Percentiles rank a stretch among this genome's conserved stretches.
phyloP scores from a whole-genome alignment of 1,284 basidiomycete genomes.

The Spongispora temasekensis region DNA sequence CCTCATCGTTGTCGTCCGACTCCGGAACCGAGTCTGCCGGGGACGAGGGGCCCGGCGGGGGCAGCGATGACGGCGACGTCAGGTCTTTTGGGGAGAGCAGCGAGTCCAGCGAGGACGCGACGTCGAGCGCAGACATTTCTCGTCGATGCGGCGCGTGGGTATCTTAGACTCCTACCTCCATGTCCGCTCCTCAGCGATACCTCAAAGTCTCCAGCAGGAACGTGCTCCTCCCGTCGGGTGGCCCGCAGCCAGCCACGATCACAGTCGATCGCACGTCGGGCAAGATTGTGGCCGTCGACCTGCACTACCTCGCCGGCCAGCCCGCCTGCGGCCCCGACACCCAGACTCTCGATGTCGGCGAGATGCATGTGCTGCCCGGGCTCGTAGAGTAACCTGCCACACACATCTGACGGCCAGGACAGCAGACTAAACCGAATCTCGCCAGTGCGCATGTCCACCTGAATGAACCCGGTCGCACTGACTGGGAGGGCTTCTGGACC shows the following conservation, averaged over 20 bases:
- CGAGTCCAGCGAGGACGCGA: constrained; percentile 38
- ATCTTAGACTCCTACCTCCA: background rate
- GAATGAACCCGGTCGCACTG: constrained; percentile 89
- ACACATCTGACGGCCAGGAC: background rate
- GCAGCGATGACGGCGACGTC: no score
- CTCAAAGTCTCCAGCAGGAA: constrained; percentile 47
- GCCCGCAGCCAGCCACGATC: constrained; percentile 70
- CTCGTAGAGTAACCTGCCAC: constrained; percentile 49
- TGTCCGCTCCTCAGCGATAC: constrained; percentile 21
- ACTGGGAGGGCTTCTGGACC: constrained; percentile 94
- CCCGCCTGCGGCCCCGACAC: constrained; percentile 22
- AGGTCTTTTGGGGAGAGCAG: constrained; percentile 43
- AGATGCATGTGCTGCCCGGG: constrained; percentile 76
- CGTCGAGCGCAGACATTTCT: constrained; percentile 20
- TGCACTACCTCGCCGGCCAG: constrained; percentile 35
- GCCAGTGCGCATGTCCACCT: constrained; percentile 87
- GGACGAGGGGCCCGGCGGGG: constrained; percentile 23
- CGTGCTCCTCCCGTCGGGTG: constrained; percentile 58
- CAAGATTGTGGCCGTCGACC: constrained; percentile 62
- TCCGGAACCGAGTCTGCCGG: constrained; percentile 48
- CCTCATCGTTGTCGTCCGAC: constrained; percentile 66
- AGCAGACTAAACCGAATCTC: constrained; percentile 1
- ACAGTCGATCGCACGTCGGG: constrained; percentile 63
- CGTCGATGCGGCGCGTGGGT: no score
- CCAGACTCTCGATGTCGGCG: constrained; percentile 63